Percentiles rank a stretch among this genome's conserved stretches.
Conservation (phyloP, 345 rosid genomes). For the Populus simonii region DNA sequence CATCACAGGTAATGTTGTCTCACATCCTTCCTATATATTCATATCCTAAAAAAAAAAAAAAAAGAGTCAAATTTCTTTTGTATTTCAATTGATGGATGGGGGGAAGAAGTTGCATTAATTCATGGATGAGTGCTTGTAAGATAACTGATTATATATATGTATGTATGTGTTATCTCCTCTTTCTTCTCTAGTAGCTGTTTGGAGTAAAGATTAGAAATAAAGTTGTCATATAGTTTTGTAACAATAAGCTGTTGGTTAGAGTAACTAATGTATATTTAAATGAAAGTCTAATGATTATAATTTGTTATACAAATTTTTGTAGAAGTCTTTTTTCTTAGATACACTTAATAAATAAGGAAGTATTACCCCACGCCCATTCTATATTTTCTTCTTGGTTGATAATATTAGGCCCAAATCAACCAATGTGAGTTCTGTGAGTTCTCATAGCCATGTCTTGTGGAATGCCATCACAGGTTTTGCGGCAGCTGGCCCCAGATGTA, state of each 20-base stretch:
- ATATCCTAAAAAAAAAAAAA: not conserved
- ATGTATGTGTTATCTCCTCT: too few relatives aligned
- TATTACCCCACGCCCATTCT: too few relatives aligned
- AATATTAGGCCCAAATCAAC: not conserved
- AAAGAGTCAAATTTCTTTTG: not conserved
- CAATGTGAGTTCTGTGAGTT: not conserved
- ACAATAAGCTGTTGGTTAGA: not conserved
- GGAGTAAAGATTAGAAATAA: not conserved
- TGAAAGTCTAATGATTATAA: not conserved
- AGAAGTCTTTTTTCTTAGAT: not conserved
- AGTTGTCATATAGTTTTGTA: not conserved
- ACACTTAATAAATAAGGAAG: not conserved
- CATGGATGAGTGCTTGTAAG: not conserved
- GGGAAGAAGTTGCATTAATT: not conserved
- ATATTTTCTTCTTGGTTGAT: too few relatives aligned
- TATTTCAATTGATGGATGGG: not conserved
- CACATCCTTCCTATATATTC: not conserved
- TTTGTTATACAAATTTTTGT: not conserved
- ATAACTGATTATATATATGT: not conserved
- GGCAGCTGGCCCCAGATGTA: slow-evolving; percentile 92
- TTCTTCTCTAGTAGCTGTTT: too few relatives aligned
- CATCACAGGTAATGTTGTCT: slow-evolving; percentile 69
- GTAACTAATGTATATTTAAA: not conserved
- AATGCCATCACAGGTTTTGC: slow-evolving; percentile 58
- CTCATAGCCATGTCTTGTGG: slow-evolving; percentile 10